Evolutionary conservation across 2,329 filamentous ascomycete genomes (phyloP).

Genomic region (Colletotrichum liriopes): DNA sequence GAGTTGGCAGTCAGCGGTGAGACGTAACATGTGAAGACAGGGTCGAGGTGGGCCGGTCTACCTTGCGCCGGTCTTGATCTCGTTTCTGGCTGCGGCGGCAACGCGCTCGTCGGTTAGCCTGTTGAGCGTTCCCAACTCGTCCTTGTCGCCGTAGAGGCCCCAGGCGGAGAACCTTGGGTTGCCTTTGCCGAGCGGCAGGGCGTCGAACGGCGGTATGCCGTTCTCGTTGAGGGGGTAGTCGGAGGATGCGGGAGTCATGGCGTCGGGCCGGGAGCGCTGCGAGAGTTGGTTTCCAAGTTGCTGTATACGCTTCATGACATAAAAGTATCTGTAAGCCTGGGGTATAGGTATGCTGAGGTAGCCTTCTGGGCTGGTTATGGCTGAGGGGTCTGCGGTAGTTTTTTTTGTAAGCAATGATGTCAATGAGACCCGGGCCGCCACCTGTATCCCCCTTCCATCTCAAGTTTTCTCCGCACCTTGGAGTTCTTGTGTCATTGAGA

Average conservation of each 20-base stretch:
- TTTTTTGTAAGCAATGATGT: background rate
- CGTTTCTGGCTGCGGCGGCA: slow-evolving; percentile 62
- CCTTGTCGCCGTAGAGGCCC: slow-evolving; percentile 68
- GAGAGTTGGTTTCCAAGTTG: slow-evolving; percentile 15
- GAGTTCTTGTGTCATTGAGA: no score
- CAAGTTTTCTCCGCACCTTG: background rate
- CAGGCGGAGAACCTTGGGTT: slow-evolving; percentile 63
- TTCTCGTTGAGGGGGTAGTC: slow-evolving; percentile 53
- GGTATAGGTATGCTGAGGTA: background rate
- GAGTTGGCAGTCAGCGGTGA: background rate
- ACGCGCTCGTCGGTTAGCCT: slow-evolving; percentile 70
- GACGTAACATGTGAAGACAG: background rate
- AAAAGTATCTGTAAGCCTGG: no score
- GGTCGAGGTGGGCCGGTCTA: slow-evolving; percentile 41
- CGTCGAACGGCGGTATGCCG: slow-evolving; percentile 63
- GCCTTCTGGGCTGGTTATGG: background rate
- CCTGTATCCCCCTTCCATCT: background rate
- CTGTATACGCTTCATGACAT: slow-evolving; percentile 24
- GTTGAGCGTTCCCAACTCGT: slow-evolving; percentile 74
- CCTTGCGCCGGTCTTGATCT: slow-evolving; percentile 70
- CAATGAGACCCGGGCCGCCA: background rate
- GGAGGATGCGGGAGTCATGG: background rate
- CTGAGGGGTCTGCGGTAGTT: background rate
- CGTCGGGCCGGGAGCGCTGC: background rate
- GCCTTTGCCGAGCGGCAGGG: slow-evolving; percentile 61